Evolutionary conservation across 805 yeast genomes (phyloP).

Genomic region (Ogataea allantospora): DNA sequence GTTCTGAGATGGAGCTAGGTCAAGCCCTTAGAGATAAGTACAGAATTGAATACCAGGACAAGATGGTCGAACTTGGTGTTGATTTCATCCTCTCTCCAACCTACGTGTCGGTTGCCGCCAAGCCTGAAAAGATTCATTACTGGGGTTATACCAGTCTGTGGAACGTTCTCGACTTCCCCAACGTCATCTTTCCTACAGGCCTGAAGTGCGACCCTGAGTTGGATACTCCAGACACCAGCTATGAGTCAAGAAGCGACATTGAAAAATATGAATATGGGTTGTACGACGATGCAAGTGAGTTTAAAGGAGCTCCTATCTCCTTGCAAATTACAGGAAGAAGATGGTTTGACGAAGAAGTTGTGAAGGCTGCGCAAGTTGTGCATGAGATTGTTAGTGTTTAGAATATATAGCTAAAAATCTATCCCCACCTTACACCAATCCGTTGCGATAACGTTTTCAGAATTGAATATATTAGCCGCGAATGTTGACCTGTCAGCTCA

Average conservation of each 20-base stretch:
- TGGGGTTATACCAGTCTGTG: constrained; percentile 76
- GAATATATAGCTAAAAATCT: too few relatives aligned
- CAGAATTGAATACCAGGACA: constrained; percentile 49
- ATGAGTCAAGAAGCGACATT: constrained; percentile 23
- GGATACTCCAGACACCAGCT: constrained; percentile 21
- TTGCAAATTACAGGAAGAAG: constrained; percentile 51
- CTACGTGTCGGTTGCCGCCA: constrained; percentile 65
- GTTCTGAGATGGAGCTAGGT: constrained; percentile 47
- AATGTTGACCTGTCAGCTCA: too few relatives aligned
- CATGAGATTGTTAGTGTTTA: constrained; percentile 27
- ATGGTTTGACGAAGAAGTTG: constrained; percentile 48
- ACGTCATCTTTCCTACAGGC: constrained; percentile 58
- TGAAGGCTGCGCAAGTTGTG: constrained; percentile 44
- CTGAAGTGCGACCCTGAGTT: constrained; percentile 42
- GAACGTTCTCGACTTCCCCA: constrained; percentile 67
- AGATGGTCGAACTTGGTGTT: constrained; percentile 48
- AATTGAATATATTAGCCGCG: too few relatives aligned
- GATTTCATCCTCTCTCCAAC: constrained; percentile 65
- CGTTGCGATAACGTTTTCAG: too few relatives aligned
- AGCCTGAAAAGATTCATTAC: constrained; percentile 55
- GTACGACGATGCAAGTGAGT: constrained; percentile 37
- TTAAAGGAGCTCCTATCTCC: constrained; percentile 46
- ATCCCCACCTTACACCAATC: too few relatives aligned
- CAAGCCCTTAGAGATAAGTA: constrained; percentile 50
- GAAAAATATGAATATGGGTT: constrained; percentile 35